Evolutionary conservation across 2,329 filamentous ascomycete genomes (phyloP), one percentile per base, ranked within the genome.

Genomic region (Colletotrichum sidae): DNA sequence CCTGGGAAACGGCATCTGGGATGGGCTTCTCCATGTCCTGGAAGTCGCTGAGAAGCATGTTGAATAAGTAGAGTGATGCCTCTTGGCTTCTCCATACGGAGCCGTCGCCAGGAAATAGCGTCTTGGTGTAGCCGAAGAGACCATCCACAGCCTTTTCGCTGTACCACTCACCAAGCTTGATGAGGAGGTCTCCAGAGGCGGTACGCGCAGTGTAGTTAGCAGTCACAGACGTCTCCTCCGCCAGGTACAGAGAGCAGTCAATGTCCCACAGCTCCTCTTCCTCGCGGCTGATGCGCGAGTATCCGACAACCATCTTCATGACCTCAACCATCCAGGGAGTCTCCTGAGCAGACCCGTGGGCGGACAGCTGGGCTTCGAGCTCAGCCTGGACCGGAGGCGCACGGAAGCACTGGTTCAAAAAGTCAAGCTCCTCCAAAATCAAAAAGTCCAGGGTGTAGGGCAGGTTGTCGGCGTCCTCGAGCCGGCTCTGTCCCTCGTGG

Each of bases 231-330:
- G 93, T 95, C 79, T 98, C 95, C 78, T 99, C 96, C 1, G 94
- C 95, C 51, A 99, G 84, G 78, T 96, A 99, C 2, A 99, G 86
- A 64, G 97, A 98, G 70, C 96, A 92, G 77, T 99, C 96, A 68
- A 97, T 93, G 71, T 97, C 93, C 96, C 96, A 99, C 9, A 99
- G 80, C 8, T 92, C 93, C 79, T 97, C 93, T 74, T 98, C 96
- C 76, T 99, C 96, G 35, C 88, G 90, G 2, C 92, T 94, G 71
- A 99, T 96, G 69, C 95, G 93, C 11, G 94, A 91, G 78, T 97
- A 98, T 1, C 90, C 88, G 17, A 94, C 89, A 9, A 94, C 88
- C 69, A 97, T 86, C 75, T 91, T 92, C 88, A 97, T 92, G 17
- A 97, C 89, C 72, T 97, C 92, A 39, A 92, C 85, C 70, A 97